Evolutionary conservation across 495 filamentous ascomycete species (phyloP), one percentile per base, ranked within the genome.

Genomic region (Aspergillus affinis): DNA sequence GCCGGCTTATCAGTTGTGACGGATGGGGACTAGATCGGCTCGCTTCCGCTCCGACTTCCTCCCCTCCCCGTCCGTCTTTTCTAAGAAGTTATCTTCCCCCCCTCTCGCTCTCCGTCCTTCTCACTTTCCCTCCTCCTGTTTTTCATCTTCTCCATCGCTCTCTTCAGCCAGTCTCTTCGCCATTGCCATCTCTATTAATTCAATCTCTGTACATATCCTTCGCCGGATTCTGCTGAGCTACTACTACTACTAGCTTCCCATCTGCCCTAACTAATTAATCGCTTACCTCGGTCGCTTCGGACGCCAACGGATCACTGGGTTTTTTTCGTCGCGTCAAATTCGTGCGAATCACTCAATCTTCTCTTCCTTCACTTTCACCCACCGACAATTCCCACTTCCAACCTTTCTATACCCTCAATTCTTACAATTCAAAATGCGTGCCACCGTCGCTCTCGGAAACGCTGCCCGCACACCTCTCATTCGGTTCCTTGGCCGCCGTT

Each of bases 401-500:
- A 55, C 44, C 52, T 62, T 59, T 49, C 45, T n/a, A 48, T 53
- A 50, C 57, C 51, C 61, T 59, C 50, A 51, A 41, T 51, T 46
- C 36, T 46, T 52, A 49, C 55, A 48, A 46, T 59, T 67, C 71
- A 81, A 61, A 65, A 87, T 93, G 88, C 86, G 81, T 68, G 78
- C 84, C 59, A 89, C 91, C 59, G 77, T 78, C 67, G 82, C 77
- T 64, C 81, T 93, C 59, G 84, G 86, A 67, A 84, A 85, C 71
- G 86, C 85, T 65, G 82, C 85, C 64, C 88, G 90, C 61, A 88
- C 84, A 46, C 91, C 91, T 54, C 77, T 96, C 74, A 98, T 98
- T 70, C 86, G 88, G 62, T 98, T 98, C 79, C 63, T 98, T 49
- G 94, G 94, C 70, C 94, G 92, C 81, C 88, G 94, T 58, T 80